phyloP scores from a whole-genome alignment of 2,329 filamentous ascomycete genomes.

The Dactylellina parvicollis region DNA sequence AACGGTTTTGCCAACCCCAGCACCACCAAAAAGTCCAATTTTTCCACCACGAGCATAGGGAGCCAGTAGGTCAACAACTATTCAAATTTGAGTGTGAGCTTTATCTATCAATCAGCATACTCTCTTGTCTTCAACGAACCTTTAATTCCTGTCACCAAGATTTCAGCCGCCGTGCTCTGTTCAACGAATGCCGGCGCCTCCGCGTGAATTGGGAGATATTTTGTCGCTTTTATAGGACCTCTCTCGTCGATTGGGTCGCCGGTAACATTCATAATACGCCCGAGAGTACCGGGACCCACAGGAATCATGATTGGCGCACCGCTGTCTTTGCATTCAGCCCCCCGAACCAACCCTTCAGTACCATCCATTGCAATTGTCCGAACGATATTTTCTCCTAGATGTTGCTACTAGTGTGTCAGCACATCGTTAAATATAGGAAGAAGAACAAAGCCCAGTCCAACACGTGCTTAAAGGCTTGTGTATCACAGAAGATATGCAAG shows the following conservation, averaged over 20 bases:
- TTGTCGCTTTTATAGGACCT: slow-evolving; percentile 93
- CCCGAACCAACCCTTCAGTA: slow-evolving; percentile 97
- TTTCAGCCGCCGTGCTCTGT: slow-evolving; percentile 94
- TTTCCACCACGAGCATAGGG: slow-evolving; percentile 99
- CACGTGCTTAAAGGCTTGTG: too few relatives aligned
- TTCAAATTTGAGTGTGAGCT: slow-evolving; percentile 13
- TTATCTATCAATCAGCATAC: slow-evolving; percentile 16
- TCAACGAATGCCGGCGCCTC: slow-evolving; percentile 92
- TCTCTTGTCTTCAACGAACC: slow-evolving; percentile 51
- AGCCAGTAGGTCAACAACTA: slow-evolving; percentile 94
- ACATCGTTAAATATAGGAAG: neutral
- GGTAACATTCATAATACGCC: slow-evolving; percentile 99
- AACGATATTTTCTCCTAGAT: slow-evolving; percentile 98
- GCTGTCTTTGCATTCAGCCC: slow-evolving; percentile 83
- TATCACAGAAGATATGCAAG: too few relatives aligned
- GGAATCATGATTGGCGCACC: slow-evolving; percentile 95
- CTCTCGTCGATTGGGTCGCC: slow-evolving; percentile 99
- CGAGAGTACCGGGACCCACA: slow-evolving; percentile 90
- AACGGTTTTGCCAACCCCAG: slow-evolving; percentile 99
- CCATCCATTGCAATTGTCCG: slow-evolving; percentile 99
- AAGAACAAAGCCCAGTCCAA: slow-evolving; percentile 3
- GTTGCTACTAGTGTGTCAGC: slow-evolving; percentile 74
- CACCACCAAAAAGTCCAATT: slow-evolving; percentile 99
- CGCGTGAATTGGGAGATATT: slow-evolving; percentile 89
- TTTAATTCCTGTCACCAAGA: slow-evolving; percentile 99